Percentiles rank a stretch among this genome's conserved stretches.
These are phyloP conservation scores for Hypoxylon cercidicola DNA, from an alignment of 495 filamentous ascomycete genomes.

Conservation along the genomic window DNA sequence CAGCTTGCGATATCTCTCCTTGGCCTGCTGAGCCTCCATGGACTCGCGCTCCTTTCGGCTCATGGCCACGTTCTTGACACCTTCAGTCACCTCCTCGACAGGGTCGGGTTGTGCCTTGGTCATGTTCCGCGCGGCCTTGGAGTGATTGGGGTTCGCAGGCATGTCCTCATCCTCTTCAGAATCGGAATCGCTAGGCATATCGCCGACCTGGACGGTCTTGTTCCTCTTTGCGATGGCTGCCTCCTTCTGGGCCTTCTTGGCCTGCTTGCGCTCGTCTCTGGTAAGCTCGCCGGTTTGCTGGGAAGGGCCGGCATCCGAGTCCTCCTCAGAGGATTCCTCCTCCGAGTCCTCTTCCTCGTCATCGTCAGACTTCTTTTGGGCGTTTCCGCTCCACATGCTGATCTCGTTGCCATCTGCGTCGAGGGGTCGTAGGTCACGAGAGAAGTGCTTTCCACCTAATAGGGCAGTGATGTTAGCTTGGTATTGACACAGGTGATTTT, in stretches of 20 bases:
- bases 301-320: slow-evolving; percentile 45
- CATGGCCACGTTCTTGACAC: slow-evolving; percentile 56
- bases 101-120: slow-evolving; percentile 53
- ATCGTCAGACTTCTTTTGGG: slow-evolving; percentile 59
- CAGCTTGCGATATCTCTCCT: slow-evolving; percentile 91
- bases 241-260: slow-evolving; percentile 91
- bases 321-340: too few relatives aligned
- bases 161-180: slow-evolving; percentile 71
- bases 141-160: slow-evolving; percentile 92
- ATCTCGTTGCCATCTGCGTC: slow-evolving; percentile 83
- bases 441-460: slow-evolving; percentile 92
- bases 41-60: slow-evolving; percentile 90
- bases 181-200: slow-evolving; percentile 78
- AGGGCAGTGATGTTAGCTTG: slow-evolving; percentile 9
- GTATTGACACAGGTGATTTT: background rate
- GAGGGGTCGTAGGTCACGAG: slow-evolving; percentile 83
- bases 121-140: slow-evolving; percentile 70
- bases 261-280: slow-evolving; percentile 87
- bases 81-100: slow-evolving; percentile 61
- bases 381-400: slow-evolving; percentile 74
- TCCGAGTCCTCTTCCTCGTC: slow-evolving; percentile 59
- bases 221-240: slow-evolving; percentile 81
- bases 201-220: slow-evolving; percentile 76
- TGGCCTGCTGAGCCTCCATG: slow-evolving; percentile 84
- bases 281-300: slow-evolving; percentile 63